Evolutionary conservation across 176 grass and related monocot genomes (phyloP).

Genomic region (Pontederia paniculata): DNA sequence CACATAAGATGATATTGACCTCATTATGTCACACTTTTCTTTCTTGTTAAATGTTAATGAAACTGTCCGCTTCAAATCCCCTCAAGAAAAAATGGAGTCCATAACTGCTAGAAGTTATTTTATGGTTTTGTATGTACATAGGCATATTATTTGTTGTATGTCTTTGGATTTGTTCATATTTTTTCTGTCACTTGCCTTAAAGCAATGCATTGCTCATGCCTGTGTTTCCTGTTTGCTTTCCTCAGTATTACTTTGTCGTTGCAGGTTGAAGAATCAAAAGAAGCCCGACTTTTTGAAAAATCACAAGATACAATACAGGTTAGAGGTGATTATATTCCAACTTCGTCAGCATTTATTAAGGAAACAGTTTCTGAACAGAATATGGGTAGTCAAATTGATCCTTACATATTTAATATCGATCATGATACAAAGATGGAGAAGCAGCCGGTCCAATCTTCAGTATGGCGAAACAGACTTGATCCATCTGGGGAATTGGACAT

Average conservation of each 20-base stretch:
- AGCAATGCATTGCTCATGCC: background rate
- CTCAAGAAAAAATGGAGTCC: too few relatives aligned
- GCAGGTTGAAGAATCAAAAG: conserved; percentile 22
- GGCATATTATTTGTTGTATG: too few relatives aligned
- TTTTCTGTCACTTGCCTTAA: background rate
- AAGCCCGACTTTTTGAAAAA: conserved; percentile 22
- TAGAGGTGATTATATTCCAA: conserved; percentile 18
- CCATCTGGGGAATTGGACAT: too few relatives aligned
- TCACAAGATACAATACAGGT: conserved; percentile 1
- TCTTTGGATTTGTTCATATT: too few relatives aligned
- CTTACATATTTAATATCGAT: conserved; percentile 6
- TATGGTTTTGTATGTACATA: too few relatives aligned
- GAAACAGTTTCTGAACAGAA: conserved; percentile 5
- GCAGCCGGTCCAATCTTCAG: too few relatives aligned
- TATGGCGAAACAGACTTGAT: too few relatives aligned
- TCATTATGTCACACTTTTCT: too few relatives aligned
- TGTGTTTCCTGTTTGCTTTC: background rate
- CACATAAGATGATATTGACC: too few relatives aligned
- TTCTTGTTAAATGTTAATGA: too few relatives aligned
- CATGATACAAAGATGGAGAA: background rate
- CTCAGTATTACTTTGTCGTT: conserved; percentile 13
- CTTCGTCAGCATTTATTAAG: conserved; percentile 7
- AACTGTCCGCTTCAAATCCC: too few relatives aligned
- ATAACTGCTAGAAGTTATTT: too few relatives aligned
- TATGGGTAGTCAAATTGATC: conserved; percentile 6